A percentile compares a stretch with the other conserved stretches of the same genome.
Evolutionary conservation across 1,284 basidiomycete genomes (phyloP).

Genomic region (Fistulina hepatica): DNA sequence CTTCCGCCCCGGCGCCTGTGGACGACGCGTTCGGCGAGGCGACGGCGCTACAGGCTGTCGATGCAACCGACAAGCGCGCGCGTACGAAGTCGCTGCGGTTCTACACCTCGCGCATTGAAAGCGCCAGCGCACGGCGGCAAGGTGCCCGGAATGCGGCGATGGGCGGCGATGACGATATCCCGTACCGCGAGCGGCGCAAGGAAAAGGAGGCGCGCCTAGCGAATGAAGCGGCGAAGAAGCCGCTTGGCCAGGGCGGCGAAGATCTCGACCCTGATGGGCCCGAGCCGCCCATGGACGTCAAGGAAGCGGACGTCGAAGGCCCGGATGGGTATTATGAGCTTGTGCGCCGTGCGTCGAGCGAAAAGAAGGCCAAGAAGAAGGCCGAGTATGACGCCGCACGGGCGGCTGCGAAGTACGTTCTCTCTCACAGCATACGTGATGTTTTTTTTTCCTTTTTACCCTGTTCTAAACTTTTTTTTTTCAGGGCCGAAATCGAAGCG

Average conservation of each 20-base stretch:
- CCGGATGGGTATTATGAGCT: slow-evolving; percentile 81
- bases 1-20: slow-evolving; percentile 18
- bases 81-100: slow-evolving; percentile 76
- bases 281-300: slow-evolving; percentile 32
- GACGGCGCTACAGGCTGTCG: slow-evolving; percentile 54
- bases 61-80: slow-evolving; percentile 73
- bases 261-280: slow-evolving; percentile 55
- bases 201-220: slow-evolving; percentile 42
- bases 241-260: slow-evolving; percentile 43
- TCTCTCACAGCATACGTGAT: background rate
- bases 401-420: slow-evolving; percentile 53
- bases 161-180: slow-evolving; percentile 85
- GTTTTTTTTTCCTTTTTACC: slow-evolving; percentile 5
- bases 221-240: slow-evolving; percentile 37
- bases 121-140: slow-evolving; percentile 56
- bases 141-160: slow-evolving; percentile 53
- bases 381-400: slow-evolving; percentile 64
- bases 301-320: slow-evolving; percentile 32
- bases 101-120: slow-evolving; percentile 77
- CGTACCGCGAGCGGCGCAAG: slow-evolving; percentile 60
- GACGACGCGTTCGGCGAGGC: slow-evolving; percentile 69
- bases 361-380: slow-evolving; percentile 70
- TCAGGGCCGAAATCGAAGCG: slow-evolving; percentile 6
- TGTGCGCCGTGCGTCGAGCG: slow-evolving; percentile 63
- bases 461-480: slow-evolving; percentile 4